These are phyloP conservation scores for Boletus mariae DNA, from an alignment of 1,284 basidiomycete genomes.

Conservation along the genomic window DNA sequence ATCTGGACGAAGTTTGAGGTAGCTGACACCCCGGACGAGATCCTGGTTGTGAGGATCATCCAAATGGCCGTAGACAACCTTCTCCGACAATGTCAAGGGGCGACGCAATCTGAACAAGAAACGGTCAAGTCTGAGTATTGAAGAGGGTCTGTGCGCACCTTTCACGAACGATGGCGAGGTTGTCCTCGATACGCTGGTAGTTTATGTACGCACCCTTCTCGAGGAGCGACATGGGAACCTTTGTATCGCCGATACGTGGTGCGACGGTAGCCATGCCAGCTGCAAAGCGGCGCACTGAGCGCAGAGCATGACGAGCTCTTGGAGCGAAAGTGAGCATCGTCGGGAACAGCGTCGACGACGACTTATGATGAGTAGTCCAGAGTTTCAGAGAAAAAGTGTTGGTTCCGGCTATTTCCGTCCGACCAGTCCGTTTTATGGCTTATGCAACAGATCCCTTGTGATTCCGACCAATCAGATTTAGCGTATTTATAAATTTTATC, in stretches of 20 bases:
- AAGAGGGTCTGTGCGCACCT: constrained; percentile 49
- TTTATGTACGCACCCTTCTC: constrained; percentile 90
- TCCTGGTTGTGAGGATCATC: constrained; percentile 91
- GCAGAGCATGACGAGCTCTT: constrained; percentile 56
- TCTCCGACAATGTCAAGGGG: constrained; percentile 95
- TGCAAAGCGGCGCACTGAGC: constrained; percentile 56
- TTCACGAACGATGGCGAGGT: constrained; percentile 80
- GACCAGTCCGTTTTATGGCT: constrained; percentile 19
- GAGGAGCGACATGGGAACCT: constrained; percentile 79
- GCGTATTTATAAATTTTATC: constrained; percentile 22
- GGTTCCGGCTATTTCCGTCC: constrained; percentile 27
- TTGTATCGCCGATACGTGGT: constrained; percentile 43
- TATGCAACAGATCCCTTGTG: constrained; percentile 10
- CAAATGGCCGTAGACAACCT: constrained; percentile 98
- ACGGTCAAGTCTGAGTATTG: not conserved
- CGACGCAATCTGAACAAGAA: constrained; percentile 69
- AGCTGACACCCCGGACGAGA: constrained; percentile 82
- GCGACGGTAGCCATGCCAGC: constrained; percentile 78
- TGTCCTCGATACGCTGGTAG: constrained; percentile 97
- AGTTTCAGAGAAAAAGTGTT: constrained; percentile 14
- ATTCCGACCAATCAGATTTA: constrained; percentile 25
- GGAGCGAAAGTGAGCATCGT: constrained; percentile 70
- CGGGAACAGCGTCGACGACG: constrained; percentile 33
- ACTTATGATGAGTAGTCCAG: constrained; percentile 9
- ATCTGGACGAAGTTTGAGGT: constrained; percentile 94